Percentiles rank a stretch among this genome's conserved stretches.
Evolutionary conservation across 305 asterid genomes (phyloP).

Genomic region (Solanum hybrid): DNA sequence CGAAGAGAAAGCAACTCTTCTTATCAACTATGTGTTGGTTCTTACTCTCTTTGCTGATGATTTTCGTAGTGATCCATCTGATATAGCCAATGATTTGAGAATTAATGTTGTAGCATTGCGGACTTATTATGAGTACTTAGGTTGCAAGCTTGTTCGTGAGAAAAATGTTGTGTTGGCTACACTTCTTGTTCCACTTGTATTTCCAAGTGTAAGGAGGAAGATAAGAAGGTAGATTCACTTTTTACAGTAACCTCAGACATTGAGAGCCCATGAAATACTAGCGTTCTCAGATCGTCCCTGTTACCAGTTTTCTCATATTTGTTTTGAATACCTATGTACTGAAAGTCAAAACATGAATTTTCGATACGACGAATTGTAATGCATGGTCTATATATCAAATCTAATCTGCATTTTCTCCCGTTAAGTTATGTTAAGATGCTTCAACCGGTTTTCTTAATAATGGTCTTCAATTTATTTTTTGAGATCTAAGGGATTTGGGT

Average conservation of each 20-base stretch:
- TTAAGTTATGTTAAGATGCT: background rate
- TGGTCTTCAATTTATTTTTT: background rate
- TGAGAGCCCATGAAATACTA: background rate
- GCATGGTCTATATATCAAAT: background rate
- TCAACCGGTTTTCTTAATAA: background rate
- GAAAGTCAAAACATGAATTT: background rate
- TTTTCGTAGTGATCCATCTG: constrained; percentile 50
- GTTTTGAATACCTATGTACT: constrained; percentile 11
- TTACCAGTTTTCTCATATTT: background rate
- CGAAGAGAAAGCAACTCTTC: constrained; percentile 39
- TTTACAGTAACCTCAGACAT: background rate
- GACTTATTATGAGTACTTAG: constrained; percentile 44
- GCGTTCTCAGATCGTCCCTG: background rate
- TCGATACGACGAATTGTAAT: background rate
- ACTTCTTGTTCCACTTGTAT: constrained; percentile 59
- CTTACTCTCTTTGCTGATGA: constrained; percentile 65
- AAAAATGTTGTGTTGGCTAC: constrained; percentile 44
- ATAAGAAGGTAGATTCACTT: constrained; percentile 18
- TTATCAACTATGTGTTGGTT: constrained; percentile 63
- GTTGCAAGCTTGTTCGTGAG: constrained; percentile 64
- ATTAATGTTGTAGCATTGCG: constrained; percentile 30
- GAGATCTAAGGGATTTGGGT: background rate
- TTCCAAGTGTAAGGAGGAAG: constrained; percentile 31
- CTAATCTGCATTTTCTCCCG: background rate
- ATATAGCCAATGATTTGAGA: constrained; percentile 72